phyloP scores from a whole-genome alignment of 805 yeast genomes.

The Suhomyces sp. region DNA sequence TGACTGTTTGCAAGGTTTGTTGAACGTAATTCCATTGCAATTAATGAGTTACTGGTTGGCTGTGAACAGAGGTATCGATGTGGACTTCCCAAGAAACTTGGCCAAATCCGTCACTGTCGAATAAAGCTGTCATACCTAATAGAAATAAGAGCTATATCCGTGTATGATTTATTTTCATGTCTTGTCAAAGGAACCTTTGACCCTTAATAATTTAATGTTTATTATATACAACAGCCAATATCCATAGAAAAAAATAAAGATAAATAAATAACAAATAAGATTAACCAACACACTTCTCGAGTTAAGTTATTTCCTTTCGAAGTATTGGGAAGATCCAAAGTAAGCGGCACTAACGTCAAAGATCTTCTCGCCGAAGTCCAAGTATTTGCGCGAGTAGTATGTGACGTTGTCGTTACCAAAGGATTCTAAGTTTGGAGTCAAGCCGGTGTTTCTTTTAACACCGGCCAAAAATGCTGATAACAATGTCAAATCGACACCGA shows the following conservation, averaged over 20 bases:
- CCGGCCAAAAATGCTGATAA: slow-evolving; percentile 71
- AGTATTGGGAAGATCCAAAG: slow-evolving; percentile 71
- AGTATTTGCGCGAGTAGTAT: slow-evolving; percentile 59
- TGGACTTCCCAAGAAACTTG: slow-evolving; percentile 97
- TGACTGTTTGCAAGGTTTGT: slow-evolving; percentile 94
- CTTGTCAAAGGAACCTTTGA: not conserved
- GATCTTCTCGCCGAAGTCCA: slow-evolving; percentile 81
- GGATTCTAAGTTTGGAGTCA: slow-evolving; percentile 51
- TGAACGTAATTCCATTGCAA: slow-evolving; percentile 92
- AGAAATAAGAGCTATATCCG: not conserved
- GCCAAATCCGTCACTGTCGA: slow-evolving; percentile 99
- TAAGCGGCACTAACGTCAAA: slow-evolving; percentile 70
- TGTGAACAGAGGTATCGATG: slow-evolving; percentile 90
- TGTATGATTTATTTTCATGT: not conserved
- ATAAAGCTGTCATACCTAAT: slow-evolving; percentile 31
- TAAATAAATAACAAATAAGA: not conserved
- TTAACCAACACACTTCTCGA: not conserved
- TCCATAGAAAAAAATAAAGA: not conserved
- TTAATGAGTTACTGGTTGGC: slow-evolving; percentile 97
- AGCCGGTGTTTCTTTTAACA: slow-evolving; percentile 67
- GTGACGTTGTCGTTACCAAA: slow-evolving; percentile 45
- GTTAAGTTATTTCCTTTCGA: slow-evolving; percentile 49
- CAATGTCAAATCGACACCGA: slow-evolving; percentile 56
- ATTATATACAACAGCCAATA: not conserved
- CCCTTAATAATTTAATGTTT: not conserved